phyloP scores from a whole-genome alignment of 768 basidiomycete species.

The Coprinellus aureogranulatus region DNA sequence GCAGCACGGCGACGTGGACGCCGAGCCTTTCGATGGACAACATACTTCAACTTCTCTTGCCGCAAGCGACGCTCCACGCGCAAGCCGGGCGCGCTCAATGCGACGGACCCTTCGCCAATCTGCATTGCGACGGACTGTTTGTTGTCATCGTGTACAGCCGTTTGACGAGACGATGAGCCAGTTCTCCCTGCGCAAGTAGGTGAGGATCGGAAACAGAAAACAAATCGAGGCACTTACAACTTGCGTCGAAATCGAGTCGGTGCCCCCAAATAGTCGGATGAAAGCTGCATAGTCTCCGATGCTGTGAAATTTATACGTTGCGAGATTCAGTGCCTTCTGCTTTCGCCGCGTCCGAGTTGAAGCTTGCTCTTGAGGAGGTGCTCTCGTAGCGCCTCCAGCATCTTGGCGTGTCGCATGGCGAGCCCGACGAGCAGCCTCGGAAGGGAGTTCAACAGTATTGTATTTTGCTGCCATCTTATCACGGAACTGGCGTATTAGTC shows the following conservation, averaged over 20 bases:
- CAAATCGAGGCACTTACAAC: conserved; percentile 29
- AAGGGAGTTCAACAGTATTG: background rate
- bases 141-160: background rate
- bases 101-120: too few relatives aligned
- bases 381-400: too few relatives aligned
- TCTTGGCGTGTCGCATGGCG: background rate
- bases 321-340: too few relatives aligned
- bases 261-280: conserved; percentile 32
- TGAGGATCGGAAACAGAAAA: background rate
- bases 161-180: background rate
- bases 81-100: too few relatives aligned
- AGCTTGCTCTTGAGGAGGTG: too few relatives aligned
- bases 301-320: conserved; percentile 36
- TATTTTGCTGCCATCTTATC: background rate
- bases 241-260: conserved; percentile 41
- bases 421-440: background rate
- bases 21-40: too few relatives aligned
- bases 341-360: too few relatives aligned
- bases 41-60: too few relatives aligned
- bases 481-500: background rate
- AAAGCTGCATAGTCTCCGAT: conserved; percentile 32
- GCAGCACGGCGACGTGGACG: too few relatives aligned
- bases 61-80: too few relatives aligned
- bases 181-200: background rate
- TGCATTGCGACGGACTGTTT: too few relatives aligned